phyloP scores from a whole-genome alignment of 345 rosid species.

The Conringia planisiliqua region DNA sequence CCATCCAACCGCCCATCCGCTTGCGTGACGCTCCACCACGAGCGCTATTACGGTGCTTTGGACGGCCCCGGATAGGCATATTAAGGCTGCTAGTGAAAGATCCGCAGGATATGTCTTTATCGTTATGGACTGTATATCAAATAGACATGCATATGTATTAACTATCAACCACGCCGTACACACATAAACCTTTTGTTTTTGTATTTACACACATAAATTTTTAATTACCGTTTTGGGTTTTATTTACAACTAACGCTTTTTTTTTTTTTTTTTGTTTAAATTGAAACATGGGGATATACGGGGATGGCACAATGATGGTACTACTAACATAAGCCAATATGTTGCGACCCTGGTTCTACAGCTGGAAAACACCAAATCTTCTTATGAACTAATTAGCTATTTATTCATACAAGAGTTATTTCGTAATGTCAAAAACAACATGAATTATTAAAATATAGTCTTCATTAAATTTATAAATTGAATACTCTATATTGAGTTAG shows the following conservation, averaged over 20 bases:
- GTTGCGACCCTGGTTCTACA: background rate
- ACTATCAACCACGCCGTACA: too few relatives aligned
- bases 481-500: too few relatives aligned
- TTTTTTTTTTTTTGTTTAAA: too few relatives aligned
- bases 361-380: too few relatives aligned
- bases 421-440: too few relatives aligned
- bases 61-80: constrained; percentile 59
- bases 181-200: background rate
- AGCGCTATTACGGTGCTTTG: constrained; percentile 54
- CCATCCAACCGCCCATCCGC: constrained; percentile 69
- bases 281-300: background rate
- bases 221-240: background rate
- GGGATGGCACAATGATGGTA: background rate
- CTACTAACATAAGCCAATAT: background rate
- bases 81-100: constrained; percentile 55
- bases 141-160: background rate
- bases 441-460: too few relatives aligned
- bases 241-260: background rate
- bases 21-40: constrained; percentile 41
- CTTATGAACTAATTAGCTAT: too few relatives aligned
- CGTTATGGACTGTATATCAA: constrained; percentile 48
- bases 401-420: too few relatives aligned
- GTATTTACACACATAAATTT: background rate
- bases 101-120: constrained; percentile 60
- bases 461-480: too few relatives aligned